Conservation (phyloP, 148 eudicot genomes). For the Fagopyrum homotropicum region DNA sequence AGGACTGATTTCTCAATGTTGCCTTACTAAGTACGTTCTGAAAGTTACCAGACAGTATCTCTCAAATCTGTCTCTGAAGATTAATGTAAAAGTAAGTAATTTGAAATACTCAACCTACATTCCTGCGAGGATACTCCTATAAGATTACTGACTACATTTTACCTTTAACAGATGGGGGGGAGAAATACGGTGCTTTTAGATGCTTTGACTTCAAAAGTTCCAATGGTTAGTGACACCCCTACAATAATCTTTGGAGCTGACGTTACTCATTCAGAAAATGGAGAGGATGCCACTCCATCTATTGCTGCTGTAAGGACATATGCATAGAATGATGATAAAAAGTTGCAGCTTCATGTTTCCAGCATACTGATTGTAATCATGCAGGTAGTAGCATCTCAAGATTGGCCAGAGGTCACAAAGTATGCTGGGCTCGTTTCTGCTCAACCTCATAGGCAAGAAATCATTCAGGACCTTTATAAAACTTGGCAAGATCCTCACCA, state of each 20-base stretch:
- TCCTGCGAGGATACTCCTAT: not conserved
- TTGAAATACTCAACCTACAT: not conserved
- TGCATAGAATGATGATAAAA: not conserved
- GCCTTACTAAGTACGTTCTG: slow-evolving; percentile 66
- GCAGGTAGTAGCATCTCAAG: slow-evolving; percentile 94
- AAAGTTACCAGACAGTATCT: slow-evolving; percentile 70
- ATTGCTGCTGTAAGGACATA: slow-evolving; percentile 68
- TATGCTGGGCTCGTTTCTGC: slow-evolving; percentile 88
- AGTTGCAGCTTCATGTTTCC: not conserved
- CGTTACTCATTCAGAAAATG: slow-evolving; percentile 84
- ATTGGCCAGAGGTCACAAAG: slow-evolving; percentile 91
- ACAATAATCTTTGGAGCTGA: slow-evolving; percentile 95
- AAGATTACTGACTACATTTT: not conserved
- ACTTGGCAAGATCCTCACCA: slow-evolving; percentile 69
- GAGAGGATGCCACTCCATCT: slow-evolving; percentile 89
- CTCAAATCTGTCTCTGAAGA: slow-evolving; percentile 72
- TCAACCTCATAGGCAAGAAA: slow-evolving; percentile 86
- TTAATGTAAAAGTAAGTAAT: slow-evolving; percentile 72
- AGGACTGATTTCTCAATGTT: slow-evolving; percentile 80
- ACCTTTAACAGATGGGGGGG: slow-evolving; percentile 56
- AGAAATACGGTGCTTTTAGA: slow-evolving; percentile 79
- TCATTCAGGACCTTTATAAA: slow-evolving; percentile 83
- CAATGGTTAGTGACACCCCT: slow-evolving; percentile 80
- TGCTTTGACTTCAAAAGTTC: slow-evolving; percentile 62
- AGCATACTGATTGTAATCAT: slow-evolving; percentile 5